Evolutionary conservation across 2,329 filamentous ascomycete species (phyloP), one percentile per base, ranked within the genome.

Genomic region (Fonsecaea pedrosoi): DNA sequence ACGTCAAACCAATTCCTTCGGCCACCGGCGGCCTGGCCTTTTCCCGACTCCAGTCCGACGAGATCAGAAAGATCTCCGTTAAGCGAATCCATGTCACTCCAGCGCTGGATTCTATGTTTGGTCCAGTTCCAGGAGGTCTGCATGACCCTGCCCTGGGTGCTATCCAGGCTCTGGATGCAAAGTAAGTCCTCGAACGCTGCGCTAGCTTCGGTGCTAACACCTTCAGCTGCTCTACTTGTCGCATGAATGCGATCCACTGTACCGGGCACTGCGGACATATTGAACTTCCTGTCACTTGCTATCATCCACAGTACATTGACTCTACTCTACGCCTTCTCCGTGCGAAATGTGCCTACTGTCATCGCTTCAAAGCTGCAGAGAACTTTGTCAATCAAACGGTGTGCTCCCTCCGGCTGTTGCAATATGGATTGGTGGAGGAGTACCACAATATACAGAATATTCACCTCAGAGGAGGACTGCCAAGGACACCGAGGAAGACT

Each of bases 261-360:
- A 92, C 94, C 6, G 96, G 96, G 65, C 96, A 99, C 82, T 87
- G 91, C 67, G 96, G 95, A 61, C 95, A 99, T 77, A 96, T 99
- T 77, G 92, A 97, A 74, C 88, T 99, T 12, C 94, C 95, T 13
- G 90, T 94, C 12, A 92, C 92, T 55, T 92, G 97, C 60, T 99
- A 98, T 78, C 94, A 99, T 78, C 92, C 94, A n/a, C 91, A 93
- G 1, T 98, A 97, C 76, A 90, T 99, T 84, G 94, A 97, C 76
- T 94, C 97, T 78, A 86, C 94, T 60, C 87, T 96, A 70, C 90
- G 92, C 54, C 84, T 99, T 54, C 85, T 99, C 21, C 89, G 93
- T 73, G 90, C 92, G 62, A 91, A 94, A 78, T 99, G 95, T 78
- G 86, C 90, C 67, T 97, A 97, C 81, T 99, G 96, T 80, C 90